Percentiles rank a stretch among this genome's conserved stretches.
These are phyloP conservation scores for Botrytis medusae DNA, from an alignment of 2,329 filamentous ascomycete species.

Conservation along the genomic window DNA sequence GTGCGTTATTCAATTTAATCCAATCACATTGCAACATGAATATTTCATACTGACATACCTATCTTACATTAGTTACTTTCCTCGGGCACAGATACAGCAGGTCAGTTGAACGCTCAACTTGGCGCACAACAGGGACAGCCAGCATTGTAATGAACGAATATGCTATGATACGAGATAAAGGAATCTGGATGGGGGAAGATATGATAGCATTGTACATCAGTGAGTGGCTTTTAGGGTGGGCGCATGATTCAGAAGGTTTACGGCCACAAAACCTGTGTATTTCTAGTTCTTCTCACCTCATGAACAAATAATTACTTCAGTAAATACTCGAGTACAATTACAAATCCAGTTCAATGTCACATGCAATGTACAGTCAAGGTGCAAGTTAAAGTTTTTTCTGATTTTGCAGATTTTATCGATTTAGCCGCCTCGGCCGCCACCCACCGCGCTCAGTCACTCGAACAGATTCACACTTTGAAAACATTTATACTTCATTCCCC, in stretches of 20 bases:
- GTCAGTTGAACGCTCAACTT: conserved; percentile 35
- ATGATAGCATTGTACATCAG: conserved; percentile 35
- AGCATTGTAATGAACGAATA: conserved; percentile 36
- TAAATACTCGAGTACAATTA: conserved; percentile 15
- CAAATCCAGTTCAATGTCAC: conserved; percentile 1
- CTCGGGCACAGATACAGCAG: conserved; percentile 29
- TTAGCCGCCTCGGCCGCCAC: conserved; percentile 22
- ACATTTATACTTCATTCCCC: not conserved
- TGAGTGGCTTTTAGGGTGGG: conserved; percentile 28
- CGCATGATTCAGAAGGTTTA: conserved; percentile 31
- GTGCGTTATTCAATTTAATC: conserved; percentile 42
- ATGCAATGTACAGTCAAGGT: not conserved
- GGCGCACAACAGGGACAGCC: conserved; percentile 35
- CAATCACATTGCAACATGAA: not conserved
- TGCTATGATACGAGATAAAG: conserved; percentile 20
- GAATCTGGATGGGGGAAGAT: conserved; percentile 21
- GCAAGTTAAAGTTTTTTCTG: conserved; percentile 11
- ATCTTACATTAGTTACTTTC: conserved; percentile 31
- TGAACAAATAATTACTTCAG: conserved; percentile 23
- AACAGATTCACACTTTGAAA: not conserved
- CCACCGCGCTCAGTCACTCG: not conserved
- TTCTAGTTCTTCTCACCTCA: conserved; percentile 39
- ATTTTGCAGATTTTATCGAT: not conserved
- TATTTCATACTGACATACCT: conserved; percentile 22
- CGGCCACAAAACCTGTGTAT: conserved; percentile 35